These are phyloP conservation scores for Kurtzmaniella natalensis DNA, from an alignment of 1,139 yeast species.

Conservation along the genomic window DNA sequence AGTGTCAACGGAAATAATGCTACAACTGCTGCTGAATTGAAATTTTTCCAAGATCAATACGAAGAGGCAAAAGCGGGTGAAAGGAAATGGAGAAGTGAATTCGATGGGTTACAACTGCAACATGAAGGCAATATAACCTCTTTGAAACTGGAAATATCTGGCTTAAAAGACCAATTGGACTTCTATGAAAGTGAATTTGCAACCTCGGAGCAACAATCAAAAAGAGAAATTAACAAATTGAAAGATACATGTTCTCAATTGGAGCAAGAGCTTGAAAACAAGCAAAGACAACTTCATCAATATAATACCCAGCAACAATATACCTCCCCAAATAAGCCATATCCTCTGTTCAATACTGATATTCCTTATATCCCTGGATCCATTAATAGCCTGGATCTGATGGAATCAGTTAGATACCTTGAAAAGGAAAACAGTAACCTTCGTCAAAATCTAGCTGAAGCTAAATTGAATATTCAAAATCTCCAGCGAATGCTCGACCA, in stretches of 20 bases:
- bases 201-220: constrained; percentile 11
- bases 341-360: no score
- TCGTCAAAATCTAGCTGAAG: constrained; percentile 14
- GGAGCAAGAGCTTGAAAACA: constrained; percentile 10
- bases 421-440: constrained; percentile 17
- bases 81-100: constrained; percentile 13
- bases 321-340: neutral
- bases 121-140: constrained; percentile 13
- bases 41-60: constrained; percentile 18
- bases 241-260: constrained; percentile 13
- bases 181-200: constrained; percentile 27
- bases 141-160: constrained; percentile 14
- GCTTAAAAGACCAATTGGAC: constrained; percentile 20
- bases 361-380: constrained; percentile 14
- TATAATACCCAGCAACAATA: constrained; percentile 11
- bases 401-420: constrained; percentile 19
- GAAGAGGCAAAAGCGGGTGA: constrained; percentile 17
- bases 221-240: constrained; percentile 13
- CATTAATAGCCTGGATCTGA: constrained; percentile 13
- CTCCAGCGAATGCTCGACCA: constrained; percentile 65
- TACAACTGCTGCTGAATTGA: constrained; percentile 8
- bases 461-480: constrained; percentile 14
- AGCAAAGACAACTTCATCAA: constrained; percentile 18
- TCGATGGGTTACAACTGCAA: constrained; percentile 17
- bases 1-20: constrained; percentile 10